Percentiles rank a stretch among this genome's conserved stretches.
Evolutionary conservation across 2,329 filamentous ascomycete species (phyloP).

Genomic region (Chrysosporium queenslandicum): DNA sequence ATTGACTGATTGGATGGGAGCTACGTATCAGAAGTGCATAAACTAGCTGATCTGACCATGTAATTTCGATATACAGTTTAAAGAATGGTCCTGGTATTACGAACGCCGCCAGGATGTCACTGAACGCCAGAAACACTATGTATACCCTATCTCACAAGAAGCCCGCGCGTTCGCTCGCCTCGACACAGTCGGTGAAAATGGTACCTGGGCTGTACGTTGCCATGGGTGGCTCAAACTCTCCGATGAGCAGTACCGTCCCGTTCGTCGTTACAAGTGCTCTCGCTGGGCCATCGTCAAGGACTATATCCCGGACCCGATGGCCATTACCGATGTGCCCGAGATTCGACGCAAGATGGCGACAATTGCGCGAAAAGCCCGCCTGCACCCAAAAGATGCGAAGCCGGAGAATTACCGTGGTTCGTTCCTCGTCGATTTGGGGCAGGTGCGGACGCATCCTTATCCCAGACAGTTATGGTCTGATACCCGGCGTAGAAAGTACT

Average conservation of each 20-base stretch:
- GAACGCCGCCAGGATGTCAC: conserved; percentile 1
- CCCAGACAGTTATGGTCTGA: conserved; percentile 6
- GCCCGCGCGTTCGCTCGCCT: conserved; percentile 15
- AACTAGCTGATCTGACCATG: too few species aligned
- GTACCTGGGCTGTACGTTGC: conserved; percentile 16
- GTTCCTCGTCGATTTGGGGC: conserved; percentile 14
- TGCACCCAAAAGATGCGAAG: neutral
- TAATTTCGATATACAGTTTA: too few species aligned
- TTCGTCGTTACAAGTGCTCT: neutral
- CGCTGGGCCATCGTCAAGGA: conserved; percentile 16
- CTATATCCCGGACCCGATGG: conserved; percentile 5
- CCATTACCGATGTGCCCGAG: conserved; percentile 13
- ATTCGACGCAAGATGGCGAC: conserved; percentile 14
- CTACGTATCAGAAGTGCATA: too few species aligned
- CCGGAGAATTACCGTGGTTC: conserved; percentile 15
- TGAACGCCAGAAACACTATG: too few species aligned
- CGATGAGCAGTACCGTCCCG: conserved; percentile 3
- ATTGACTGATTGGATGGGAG: too few species aligned
- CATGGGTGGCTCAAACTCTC: conserved; percentile 15
- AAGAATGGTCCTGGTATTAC: neutral
- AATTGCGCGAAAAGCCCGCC: conserved; percentile 14
- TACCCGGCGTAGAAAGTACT: neutral
- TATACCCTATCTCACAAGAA: conserved; percentile 11
- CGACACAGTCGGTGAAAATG: conserved; percentile 13
- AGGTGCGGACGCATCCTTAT: conserved; percentile 10